Conservation (phyloP, 148 eudicot genomes). For the Fagopyrum tataricum region DNA sequence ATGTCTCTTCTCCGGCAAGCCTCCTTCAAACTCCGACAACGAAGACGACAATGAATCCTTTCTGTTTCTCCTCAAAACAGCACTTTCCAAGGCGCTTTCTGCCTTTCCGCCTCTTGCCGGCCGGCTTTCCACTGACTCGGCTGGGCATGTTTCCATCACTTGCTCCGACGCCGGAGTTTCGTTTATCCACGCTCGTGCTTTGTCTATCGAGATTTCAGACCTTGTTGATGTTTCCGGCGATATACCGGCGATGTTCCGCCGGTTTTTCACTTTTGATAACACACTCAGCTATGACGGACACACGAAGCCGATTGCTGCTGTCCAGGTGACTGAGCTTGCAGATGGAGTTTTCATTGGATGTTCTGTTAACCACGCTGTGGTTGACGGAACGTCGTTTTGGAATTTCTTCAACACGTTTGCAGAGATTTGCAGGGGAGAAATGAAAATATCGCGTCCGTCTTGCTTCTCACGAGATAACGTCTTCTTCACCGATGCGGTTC, state of each 20-base stretch:
- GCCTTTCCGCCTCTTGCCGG: slow-evolving; percentile 76
- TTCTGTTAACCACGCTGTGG: slow-evolving; percentile 44
- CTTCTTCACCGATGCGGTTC: slow-evolving; percentile 23
- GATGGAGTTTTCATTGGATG: slow-evolving; percentile 57
- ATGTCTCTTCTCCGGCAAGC: slow-evolving; percentile 34
- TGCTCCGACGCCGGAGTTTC: slow-evolving; percentile 56
- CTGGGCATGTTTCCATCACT: slow-evolving; percentile 42
- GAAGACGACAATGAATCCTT: background rate
- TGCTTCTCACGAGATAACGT: slow-evolving; percentile 24
- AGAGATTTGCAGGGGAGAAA: slow-evolving; percentile 20
- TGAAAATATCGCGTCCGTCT: slow-evolving; percentile 18
- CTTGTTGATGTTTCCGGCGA: background rate
- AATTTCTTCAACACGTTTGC: slow-evolving; percentile 50
- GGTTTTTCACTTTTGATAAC: slow-evolving; percentile 25
- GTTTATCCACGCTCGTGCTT: slow-evolving; percentile 32
- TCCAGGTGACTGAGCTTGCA: slow-evolving; percentile 52
- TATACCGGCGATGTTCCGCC: slow-evolving; percentile 23
- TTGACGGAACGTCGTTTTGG: slow-evolving; percentile 54
- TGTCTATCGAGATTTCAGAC: slow-evolving; percentile 21
- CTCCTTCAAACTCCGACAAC: slow-evolving; percentile 14
- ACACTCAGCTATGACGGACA: slow-evolving; percentile 41
- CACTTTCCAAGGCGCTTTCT: slow-evolving; percentile 38
- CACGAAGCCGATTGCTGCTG: slow-evolving; percentile 30
- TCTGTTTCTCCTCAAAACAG: slow-evolving; percentile 26
- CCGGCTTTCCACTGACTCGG: slow-evolving; percentile 36